Base-by-base conservation (phyloP, 2,329 filamentous ascomycete species). In the Zymoseptoria pseudotritici region DNA sequence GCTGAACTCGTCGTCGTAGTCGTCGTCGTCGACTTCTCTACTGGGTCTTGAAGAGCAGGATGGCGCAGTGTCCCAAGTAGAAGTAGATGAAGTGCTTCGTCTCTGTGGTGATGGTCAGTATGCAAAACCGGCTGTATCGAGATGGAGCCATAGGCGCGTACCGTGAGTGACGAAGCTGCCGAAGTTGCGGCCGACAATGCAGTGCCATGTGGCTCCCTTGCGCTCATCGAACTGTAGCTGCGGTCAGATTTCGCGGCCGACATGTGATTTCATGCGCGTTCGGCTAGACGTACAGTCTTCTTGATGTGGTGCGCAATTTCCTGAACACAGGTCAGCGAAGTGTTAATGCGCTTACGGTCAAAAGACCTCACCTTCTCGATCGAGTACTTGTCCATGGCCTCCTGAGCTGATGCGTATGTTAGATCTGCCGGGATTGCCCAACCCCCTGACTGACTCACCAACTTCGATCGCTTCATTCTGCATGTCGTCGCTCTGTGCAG, bases 21-120 rank as follows among this genome's bases (percentile, higher is more conserved):
- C 11, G 24, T 52, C 24, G 13, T 46, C 36, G 36, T n/a, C 36
- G 17, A n/a, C 5, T 7, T 46, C 36, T 46, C 73, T 86, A 97
- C 85, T 97, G 93, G 50, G 94, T 99, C 84, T 99, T 99, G 86
- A 97, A 99, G 57, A 99, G 86, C 59, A 99, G 84, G 74, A 99
- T 97, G 61, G 94, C 94, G 77, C 91, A 97, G 82, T 97, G 94
- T 58, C 94, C 94, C 61, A 99, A 88, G 80, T 99, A 99, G 81
- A 99, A 99, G 81, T 99, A 99, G 76, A 99, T 97, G 81, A 99
- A 99, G 78, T 99, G 94, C 80, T 97, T 97, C 26, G 94, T 97
- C 78, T 97, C 94, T 97, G 79, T 46, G 50, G 8, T 2, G 19
- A 29, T 4, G 36, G 72, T 72, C 52, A 72, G 58, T 46, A 54